A percentile compares a stretch with the other conserved stretches of the same genome.
Conservation (phyloP, 2,329 filamentous ascomycete species). For the Trichoderma asperellum region DNA sequence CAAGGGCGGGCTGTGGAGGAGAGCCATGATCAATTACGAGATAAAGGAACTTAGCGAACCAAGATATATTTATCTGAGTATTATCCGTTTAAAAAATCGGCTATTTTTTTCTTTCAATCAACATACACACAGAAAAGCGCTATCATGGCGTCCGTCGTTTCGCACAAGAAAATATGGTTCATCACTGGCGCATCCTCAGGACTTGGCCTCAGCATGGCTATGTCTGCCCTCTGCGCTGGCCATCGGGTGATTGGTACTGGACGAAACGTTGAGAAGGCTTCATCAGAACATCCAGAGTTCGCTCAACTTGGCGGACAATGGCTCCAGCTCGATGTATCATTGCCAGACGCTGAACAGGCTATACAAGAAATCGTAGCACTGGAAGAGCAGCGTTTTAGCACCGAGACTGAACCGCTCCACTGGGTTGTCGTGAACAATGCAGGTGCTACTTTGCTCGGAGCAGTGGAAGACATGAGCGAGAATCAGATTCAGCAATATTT, state of each 20-base stretch:
- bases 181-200: constrained; percentile 54
- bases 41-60: neutral
- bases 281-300: constrained; percentile 30
- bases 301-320: constrained; percentile 32
- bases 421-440: constrained; percentile 22
- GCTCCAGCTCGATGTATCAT: constrained; percentile 38
- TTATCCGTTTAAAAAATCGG: neutral
- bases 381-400: constrained; percentile 2
- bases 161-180: constrained; percentile 48
- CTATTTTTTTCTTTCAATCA: neutral
- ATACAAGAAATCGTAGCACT: neutral
- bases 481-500: constrained; percentile 14
- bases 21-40: neutral
- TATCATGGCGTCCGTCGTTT: neutral
- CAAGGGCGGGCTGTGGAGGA: neutral
- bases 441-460: constrained; percentile 9
- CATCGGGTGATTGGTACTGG: constrained; percentile 54
- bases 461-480: constrained; percentile 19
- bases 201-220: constrained; percentile 50
- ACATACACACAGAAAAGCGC: neutral
- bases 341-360: constrained; percentile 31
- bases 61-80: neutral
- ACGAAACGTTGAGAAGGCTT: constrained; percentile 39
- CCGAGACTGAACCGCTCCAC: neutral
- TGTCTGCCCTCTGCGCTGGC: constrained; percentile 47